Evolutionary conservation across 1,139 yeast genomes (phyloP), one percentile per base, ranked within the genome.

Genomic region (Nadsonia starkeyi-henricii): DNA sequence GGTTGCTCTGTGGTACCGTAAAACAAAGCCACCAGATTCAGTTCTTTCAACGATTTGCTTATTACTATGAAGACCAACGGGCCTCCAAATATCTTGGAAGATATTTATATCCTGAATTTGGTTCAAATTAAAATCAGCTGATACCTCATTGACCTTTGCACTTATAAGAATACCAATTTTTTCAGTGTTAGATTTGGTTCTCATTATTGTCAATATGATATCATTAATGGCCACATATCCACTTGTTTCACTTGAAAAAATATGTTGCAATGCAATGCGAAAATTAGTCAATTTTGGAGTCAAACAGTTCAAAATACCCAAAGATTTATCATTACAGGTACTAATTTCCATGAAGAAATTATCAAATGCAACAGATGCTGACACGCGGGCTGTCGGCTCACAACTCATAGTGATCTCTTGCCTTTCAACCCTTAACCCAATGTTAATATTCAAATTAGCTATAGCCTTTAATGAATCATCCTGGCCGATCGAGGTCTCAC

Each of bases 381-480:
- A 89, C 1, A 91, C 94, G 60, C 85, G 85, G 0, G 97, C 97
- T 15, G 81, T 80, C 0, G 98, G 97, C 54, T 85, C 91, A 70
- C 97, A 91, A 56, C 95, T 83, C 48, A 91, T 69, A 2, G 84
- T 75, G 30, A 91, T 62, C 47, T 75, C 77, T 60, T 91, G 97
- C 41, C 79, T 75, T 28, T 81, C 86, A 47, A 89, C 74, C 46
- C 76, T 69, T 3, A 88, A 57, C 1, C 82, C 79, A 48, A 85
- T 63, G 50, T 78, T 80, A 21, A 88, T 59, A 55, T 85, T 89
- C 51, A 83, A 64, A 30, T 75, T 74, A 26, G 72, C 39, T 9
- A 33, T 33, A n/a, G 39, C 39, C 17, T 33, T 33, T 15, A 33
- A 33, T 12, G 39, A 33, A 33, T 33, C 39, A 4, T 12, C 39